Evolutionary conservation across 257 asterid genomes (phyloP).

Genomic region (Petrea volubilis): DNA sequence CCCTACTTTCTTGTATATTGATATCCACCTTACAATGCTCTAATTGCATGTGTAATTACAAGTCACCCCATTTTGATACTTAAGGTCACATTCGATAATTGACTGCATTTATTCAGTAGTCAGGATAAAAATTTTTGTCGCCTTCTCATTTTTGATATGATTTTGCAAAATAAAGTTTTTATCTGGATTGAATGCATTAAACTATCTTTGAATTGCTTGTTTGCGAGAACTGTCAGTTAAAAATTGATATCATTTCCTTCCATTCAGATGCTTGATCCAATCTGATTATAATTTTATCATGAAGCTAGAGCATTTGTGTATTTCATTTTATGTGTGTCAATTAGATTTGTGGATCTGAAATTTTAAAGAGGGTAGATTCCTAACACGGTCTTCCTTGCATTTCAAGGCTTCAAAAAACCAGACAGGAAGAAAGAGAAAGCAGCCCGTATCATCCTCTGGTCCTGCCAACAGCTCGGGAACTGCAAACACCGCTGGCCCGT

Average conservation of each 20-base stretch:
- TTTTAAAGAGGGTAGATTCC: slow-evolving; percentile 25
- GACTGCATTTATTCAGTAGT: no score
- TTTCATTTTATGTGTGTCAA: no score
- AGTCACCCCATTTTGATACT: no score
- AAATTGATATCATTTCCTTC: background rate
- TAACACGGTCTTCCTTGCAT: slow-evolving; percentile 42
- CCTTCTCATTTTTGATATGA: no score
- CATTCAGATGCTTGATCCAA: slow-evolving; percentile 45
- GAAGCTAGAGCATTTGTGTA: no score
- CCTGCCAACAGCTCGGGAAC: slow-evolving; percentile 99
- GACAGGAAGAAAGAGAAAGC: slow-evolving; percentile 94
- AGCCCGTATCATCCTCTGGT: slow-evolving; percentile 87
- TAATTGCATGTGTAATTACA: background rate
- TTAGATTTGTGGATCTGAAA: no score
- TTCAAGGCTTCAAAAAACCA: slow-evolving; percentile 90
- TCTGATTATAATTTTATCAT: background rate
- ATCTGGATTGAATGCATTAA: no score
- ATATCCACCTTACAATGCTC: background rate
- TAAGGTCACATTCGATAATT: no score
- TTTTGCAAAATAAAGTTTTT: no score
- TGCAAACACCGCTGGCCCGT: slow-evolving; percentile 96
- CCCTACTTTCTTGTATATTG: no score
- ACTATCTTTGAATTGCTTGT: background rate
- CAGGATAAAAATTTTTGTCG: no score
- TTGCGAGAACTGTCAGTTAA: background rate